Percentiles rank a stretch among this genome's conserved stretches.
Evolutionary conservation across 257 asterid species (phyloP).

Genomic region (Nicotiana attenuata): DNA sequence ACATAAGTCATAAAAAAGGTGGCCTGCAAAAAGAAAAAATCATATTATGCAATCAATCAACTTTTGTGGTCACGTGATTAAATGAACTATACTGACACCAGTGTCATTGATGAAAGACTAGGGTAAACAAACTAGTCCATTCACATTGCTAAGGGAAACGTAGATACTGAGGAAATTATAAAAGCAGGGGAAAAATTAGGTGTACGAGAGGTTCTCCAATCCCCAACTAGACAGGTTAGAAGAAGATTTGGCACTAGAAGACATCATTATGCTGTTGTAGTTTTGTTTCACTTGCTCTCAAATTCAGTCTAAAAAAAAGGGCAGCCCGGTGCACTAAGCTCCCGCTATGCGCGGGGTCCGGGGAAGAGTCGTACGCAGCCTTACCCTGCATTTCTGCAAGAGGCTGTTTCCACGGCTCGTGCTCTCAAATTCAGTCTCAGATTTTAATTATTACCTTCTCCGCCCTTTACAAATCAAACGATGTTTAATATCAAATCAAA

Average conservation of each 20-base stretch:
- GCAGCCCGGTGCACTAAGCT: no score
- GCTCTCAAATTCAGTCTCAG: neutral
- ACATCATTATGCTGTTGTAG: neutral
- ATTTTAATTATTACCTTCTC: neutral
- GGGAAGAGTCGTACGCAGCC: no score
- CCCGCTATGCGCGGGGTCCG: no score
- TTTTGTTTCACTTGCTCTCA: neutral
- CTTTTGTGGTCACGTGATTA: neutral
- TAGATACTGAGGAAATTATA: neutral
- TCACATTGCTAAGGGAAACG: neutral
- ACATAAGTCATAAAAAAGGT: slow-evolving; percentile 80
- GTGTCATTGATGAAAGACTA: neutral
- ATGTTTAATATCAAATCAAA: neutral
- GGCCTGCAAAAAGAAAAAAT: slow-evolving; percentile 45
- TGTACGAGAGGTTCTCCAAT: neutral
- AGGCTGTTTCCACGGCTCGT: no score
- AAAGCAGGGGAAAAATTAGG: neutral
- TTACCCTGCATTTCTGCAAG: no score
- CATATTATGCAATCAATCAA: neutral
- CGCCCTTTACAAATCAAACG: neutral
- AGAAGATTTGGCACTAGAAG: neutral
- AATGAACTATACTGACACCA: neutral
- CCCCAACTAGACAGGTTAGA: neutral
- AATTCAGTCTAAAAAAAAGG: no score
- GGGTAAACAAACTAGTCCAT: neutral